These are phyloP conservation scores for Chimonanthus praecox DNA, from an alignment of 164 flowering plant genomes.

Conservation along the genomic window DNA sequence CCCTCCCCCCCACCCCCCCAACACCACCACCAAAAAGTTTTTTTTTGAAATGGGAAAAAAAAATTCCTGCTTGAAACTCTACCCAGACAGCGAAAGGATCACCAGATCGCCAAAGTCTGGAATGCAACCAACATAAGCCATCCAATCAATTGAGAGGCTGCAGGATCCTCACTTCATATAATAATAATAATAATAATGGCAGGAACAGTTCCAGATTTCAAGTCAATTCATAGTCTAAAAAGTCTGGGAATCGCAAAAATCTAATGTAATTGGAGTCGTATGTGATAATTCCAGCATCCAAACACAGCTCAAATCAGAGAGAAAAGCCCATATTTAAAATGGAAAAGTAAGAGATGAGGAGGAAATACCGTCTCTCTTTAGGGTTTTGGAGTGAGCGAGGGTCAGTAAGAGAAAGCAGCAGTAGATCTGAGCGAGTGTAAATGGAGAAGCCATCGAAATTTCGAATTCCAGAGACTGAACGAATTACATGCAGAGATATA, in stretches of 20 bases:
- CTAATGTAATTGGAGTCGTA: neutral
- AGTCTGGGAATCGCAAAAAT: neutral
- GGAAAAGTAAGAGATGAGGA: neutral
- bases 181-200: neutral
- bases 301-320: neutral
- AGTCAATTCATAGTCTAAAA: neutral
- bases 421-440: slow-evolving; percentile 18
- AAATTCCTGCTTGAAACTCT: no score
- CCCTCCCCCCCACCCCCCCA: no score
- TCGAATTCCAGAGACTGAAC: neutral
- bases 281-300: neutral
- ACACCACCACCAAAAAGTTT: no score
- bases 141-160: neutral
- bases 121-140: neutral
- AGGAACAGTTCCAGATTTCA: neutral
- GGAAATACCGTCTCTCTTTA: slow-evolving; percentile 66
- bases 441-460: neutral
- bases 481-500: no score
- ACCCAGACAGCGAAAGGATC: neutral
- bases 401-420: slow-evolving; percentile 24
- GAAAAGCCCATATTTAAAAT: neutral
- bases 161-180: neutral
- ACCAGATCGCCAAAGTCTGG: neutral
- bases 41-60: no score
- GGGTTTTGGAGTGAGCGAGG: slow-evolving; percentile 53